Conservation (phyloP, 129 eudicot genomes). For the Silybum marianum region DNA sequence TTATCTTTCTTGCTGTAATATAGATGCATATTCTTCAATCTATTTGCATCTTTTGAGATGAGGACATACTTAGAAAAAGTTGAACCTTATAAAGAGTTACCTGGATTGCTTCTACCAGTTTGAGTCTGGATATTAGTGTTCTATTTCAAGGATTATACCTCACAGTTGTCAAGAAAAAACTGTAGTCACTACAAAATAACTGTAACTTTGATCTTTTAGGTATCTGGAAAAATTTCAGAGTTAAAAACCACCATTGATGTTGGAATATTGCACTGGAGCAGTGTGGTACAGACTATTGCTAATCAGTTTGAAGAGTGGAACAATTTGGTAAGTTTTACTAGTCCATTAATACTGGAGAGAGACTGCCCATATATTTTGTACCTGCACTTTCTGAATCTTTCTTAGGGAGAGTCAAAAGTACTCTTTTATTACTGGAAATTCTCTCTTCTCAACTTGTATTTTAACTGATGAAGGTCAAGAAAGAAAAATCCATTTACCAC, state of each 20-base stretch:
- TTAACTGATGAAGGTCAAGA: constrained; percentile 62
- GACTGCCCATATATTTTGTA: neutral
- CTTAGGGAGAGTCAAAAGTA: neutral
- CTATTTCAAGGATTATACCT: constrained; percentile 10
- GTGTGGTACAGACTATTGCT: constrained; percentile 64
- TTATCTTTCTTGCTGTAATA: neutral
- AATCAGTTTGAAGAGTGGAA: constrained; percentile 81
- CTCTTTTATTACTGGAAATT: constrained; percentile 14
- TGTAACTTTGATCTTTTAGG: constrained; percentile 41
- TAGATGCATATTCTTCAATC: neutral
- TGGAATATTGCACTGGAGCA: constrained; percentile 73
- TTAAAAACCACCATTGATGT: constrained; percentile 79
- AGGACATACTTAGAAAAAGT: neutral
- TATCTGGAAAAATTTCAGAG: constrained; percentile 74
- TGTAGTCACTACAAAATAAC: constrained; percentile 1
- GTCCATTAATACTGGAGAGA: neutral
- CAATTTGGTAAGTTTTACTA: constrained; percentile 55
- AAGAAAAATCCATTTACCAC: constrained; percentile 75
- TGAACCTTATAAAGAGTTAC: neutral
- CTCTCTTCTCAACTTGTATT: constrained; percentile 9
- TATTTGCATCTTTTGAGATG: neutral
- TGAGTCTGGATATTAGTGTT: neutral
- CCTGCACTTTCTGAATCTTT: neutral
- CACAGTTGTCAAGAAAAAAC: constrained; percentile 13
- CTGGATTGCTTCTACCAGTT: neutral